Evolutionary conservation across 441 rosid genomes (phyloP).

Genomic region (Brassica hybrid): DNA sequence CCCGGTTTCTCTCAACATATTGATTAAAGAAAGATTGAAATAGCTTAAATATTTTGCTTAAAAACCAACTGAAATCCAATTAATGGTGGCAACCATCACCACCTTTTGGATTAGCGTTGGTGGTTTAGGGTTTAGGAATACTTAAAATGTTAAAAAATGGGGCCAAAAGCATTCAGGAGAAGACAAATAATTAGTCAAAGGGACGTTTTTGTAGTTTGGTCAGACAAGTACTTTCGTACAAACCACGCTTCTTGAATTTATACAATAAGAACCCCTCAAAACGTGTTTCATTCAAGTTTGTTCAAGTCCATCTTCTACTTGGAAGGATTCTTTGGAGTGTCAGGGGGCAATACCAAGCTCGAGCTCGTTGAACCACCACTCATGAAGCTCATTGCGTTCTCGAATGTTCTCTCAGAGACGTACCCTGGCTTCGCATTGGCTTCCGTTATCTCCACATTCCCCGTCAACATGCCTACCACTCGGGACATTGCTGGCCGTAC

Average conservation of each 20-base stretch:
- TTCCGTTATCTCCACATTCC: slow-evolving; percentile 57
- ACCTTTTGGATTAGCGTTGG: too few relatives aligned
- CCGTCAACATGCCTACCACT: slow-evolving; percentile 71
- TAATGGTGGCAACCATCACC: too few relatives aligned
- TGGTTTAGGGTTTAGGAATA: too few relatives aligned
- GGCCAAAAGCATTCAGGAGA: too few relatives aligned
- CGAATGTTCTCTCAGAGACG: slow-evolving; percentile 42
- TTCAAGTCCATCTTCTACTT: not conserved
- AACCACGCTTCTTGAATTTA: not conserved
- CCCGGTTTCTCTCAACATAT: not conserved
- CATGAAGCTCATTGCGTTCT: slow-evolving; percentile 50
- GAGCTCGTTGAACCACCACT: slow-evolving; percentile 36
- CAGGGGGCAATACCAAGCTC: slow-evolving; percentile 32
- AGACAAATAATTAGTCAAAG: too few relatives aligned
- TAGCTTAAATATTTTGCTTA: not conserved
- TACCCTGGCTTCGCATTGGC: slow-evolving; percentile 59
- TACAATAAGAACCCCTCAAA: not conserved
- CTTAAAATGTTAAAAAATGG: too few relatives aligned
- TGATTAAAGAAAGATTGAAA: not conserved
- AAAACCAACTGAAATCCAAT: too few relatives aligned
- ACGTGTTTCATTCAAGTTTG: slow-evolving; percentile 5
- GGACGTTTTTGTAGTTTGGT: not conserved
- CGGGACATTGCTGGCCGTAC: slow-evolving; percentile 73
- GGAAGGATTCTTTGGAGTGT: slow-evolving; percentile 6
- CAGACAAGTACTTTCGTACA: not conserved